Base-by-base conservation (phyloP, 164 flowering plant genomes). In the Euptelea pleiosperma region DNA sequence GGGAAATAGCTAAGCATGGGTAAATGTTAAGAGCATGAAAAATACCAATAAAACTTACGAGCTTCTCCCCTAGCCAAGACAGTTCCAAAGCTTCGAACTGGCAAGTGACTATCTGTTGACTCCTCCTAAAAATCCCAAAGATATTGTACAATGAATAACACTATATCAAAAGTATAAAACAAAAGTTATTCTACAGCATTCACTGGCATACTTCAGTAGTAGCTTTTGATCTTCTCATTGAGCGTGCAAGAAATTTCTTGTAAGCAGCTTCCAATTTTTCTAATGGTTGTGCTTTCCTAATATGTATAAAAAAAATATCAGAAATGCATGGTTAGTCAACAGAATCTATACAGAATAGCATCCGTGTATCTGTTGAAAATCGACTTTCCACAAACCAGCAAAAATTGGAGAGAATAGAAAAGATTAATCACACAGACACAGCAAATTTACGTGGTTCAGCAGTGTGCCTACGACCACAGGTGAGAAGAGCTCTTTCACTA, bases 81-180 rank as follows among this genome's bases (percentile, higher is more conserved):
- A 21, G 90, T 92, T 65, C 98, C 98, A 77, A 92, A 92, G 73
- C 85, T 84, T 65, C 97, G 72, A 40, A 54, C 70, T 28, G 87
- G 87, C 22, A 69, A 47, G 46, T 40, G 53, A 64, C 72, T 60
- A 43, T 87, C 94, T 4, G 53, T 47, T 16, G 62, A 29, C 22
- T 84, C 83, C 51, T 87, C 86, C 85, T 86, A 62, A 12, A 53
- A 34, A 46, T 45, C 41, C 29, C 28, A 22, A 61, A 33, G 6
- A 58, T 16, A 47, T 10, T 8, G 26, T 61, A 31, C 28, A 19
- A 54, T 39, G n/a, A 56, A 45, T 7, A 18, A 56, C 7, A 3
- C 11, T 35, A 8, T 28, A 36, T 5, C 3, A 16, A 56, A 14
- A 51, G 16, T n/a, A 45, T 6, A 31, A 50, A 2, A 18, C 28